Evolutionary conservation across 2,329 filamentous ascomycete species (phyloP).

Genomic region (Penicillium sclerotiorum): DNA sequence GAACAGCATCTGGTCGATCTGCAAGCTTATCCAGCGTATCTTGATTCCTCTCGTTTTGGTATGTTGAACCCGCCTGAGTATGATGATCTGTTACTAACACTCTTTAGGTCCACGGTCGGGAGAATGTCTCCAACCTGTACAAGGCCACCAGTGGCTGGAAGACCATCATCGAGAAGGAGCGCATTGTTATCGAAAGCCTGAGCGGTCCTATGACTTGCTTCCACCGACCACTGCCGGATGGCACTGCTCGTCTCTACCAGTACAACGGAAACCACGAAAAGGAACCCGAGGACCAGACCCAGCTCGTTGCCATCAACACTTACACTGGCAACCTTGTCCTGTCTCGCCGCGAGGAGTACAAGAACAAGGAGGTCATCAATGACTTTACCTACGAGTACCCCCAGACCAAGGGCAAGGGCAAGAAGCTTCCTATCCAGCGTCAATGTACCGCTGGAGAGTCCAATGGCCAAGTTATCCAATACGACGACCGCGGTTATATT

Average conservation of each 20-base stretch:
- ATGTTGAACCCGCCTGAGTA: background rate
- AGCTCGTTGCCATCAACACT: slow-evolving; percentile 4
- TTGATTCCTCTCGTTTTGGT: slow-evolving; percentile 1
- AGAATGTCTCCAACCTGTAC: slow-evolving; percentile 1
- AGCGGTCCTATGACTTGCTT: slow-evolving; percentile 4
- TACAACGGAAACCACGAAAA: slow-evolving; percentile 2
- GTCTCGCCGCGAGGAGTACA: slow-evolving; percentile 4
- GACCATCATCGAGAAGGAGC: slow-evolving; percentile 6
- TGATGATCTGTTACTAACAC: background rate
- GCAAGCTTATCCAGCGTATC: slow-evolving; percentile 2
- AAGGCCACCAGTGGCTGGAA: slow-evolving; percentile 8
- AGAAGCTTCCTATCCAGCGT: slow-evolving; percentile 5
- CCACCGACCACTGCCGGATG: slow-evolving; percentile 1
- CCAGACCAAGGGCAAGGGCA: background rate
- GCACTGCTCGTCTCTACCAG: slow-evolving; percentile 2
- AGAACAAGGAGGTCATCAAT: slow-evolving; percentile 4
- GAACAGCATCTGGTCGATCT: slow-evolving; percentile 1
- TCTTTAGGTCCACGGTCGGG: background rate
- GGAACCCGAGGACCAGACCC: slow-evolving; percentile 1
- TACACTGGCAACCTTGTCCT: slow-evolving; percentile 3
- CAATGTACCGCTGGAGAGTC: background rate
- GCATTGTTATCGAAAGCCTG: slow-evolving; percentile 3
- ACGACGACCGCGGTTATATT: slow-evolving; percentile 5
- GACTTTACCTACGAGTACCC: slow-evolving; percentile 3
- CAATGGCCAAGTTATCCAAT: slow-evolving; percentile 4